Evolutionary conservation across 2,329 filamentous ascomycete species (phyloP).

Genomic region (Phymatotrichopsis omnivora): DNA sequence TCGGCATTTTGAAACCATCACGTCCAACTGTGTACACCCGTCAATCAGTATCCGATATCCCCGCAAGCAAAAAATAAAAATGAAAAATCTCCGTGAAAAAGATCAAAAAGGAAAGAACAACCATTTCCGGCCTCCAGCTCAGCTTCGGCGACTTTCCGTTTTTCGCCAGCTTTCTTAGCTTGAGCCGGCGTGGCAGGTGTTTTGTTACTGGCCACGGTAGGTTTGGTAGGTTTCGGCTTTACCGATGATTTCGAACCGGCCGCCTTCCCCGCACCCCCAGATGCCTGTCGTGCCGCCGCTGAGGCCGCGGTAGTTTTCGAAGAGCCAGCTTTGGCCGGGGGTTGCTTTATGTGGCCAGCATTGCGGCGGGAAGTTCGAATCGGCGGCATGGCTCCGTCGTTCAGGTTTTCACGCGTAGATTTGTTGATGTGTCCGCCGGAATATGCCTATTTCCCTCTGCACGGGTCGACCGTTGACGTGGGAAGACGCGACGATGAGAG

Average conservation of each 20-base stretch:
- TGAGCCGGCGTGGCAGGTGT: neutral
- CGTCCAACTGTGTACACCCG: no score
- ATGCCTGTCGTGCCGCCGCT: slow-evolving; percentile 3
- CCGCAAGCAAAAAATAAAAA: no score
- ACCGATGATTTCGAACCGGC: slow-evolving; percentile 8
- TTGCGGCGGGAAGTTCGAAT: no score
- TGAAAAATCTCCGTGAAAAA: neutral
- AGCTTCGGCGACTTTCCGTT: slow-evolving; percentile 18
- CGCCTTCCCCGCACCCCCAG: neutral
- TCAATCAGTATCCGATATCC: no score
- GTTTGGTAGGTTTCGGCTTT: slow-evolving; percentile 6
- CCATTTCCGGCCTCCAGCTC: neutral
- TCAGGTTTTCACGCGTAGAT: no score
- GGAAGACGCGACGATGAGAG: no score
- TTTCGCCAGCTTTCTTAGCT: slow-evolving; percentile 5
- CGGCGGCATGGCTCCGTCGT: no score
- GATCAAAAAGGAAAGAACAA: neutral
- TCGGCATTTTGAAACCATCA: slow-evolving; percentile 19
- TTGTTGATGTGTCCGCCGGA: no score
- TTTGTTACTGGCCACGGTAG: neutral
- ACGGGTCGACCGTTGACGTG: no score
- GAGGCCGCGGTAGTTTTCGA: neutral
- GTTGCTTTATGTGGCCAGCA: no score
- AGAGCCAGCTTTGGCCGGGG: slow-evolving; percentile 4
- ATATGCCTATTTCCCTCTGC: no score